Base-by-base conservation (phyloP, 129 eudicot species). In the Centella asiatica region DNA sequence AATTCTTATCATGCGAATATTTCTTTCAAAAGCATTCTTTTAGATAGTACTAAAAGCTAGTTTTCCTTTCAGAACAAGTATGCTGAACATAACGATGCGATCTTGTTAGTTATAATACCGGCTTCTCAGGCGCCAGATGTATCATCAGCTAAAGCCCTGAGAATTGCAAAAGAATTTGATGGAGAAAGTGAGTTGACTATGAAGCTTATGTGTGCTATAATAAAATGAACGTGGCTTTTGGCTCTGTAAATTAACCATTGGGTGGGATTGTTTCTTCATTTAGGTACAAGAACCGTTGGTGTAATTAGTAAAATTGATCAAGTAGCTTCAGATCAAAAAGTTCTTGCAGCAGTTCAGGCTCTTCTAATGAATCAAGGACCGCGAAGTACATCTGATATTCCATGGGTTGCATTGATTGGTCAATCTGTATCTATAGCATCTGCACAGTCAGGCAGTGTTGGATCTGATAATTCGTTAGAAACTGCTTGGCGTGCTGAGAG, bases 401-500 rank as follows among this genome's bases (percentile, higher is more conserved):
- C 95, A n/a, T 93, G 95, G 95, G 95, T 93, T 69, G 99, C 92
- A 26, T 76, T 93, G 65, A 93, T 93, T 60, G 99, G 99, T 33
- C 99, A 93, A 57, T 81, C 95, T 53, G 99, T 88, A 65, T 74
- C 99, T 54, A 93, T 93, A 54, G 96, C 99, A 31, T 82, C 99
- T 26, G 83, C 96, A 14, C 96, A 92, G 66, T 82, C 99, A 6
- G 96, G 98, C 75, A 83, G 59, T 62, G 92, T 73, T 67, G 97
- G 99, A 26, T 71, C 96, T 0, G 95, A 93, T 74, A 93, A 82
- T 77, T 93, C 99, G 3, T 69, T 93, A 49, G 96, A 93, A 77
- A 87, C 99, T 71, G 96, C 96, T 63, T 93, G 99, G 99, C 88
- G 93, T 48, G 99, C 95, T 54, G 99, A 93, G 81, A 85, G 87